A percentile compares a stretch with the other conserved stretches of the same genome.
Conservation (phyloP, 2,329 filamentous ascomycete genomes). For the Diaporthe ampelina region DNA sequence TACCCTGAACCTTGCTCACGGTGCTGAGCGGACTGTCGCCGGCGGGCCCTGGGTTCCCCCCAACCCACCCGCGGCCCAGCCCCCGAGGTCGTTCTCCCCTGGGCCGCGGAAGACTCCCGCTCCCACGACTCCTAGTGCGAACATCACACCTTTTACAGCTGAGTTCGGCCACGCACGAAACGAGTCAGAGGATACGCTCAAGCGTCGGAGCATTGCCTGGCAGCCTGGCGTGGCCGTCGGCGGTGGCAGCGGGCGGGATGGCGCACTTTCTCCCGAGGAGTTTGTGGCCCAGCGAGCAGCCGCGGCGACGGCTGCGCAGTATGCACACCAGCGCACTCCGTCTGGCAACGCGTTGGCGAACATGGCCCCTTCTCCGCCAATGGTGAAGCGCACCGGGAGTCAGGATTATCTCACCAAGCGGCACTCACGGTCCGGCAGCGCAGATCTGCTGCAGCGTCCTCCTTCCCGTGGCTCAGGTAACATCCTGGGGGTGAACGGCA, state of each 20-base stretch:
- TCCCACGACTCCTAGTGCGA: conserved; percentile 42
- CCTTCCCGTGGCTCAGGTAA: conserved; percentile 71
- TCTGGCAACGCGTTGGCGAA: conserved; percentile 64
- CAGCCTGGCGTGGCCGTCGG: conserved; percentile 75
- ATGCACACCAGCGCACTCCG: conserved; percentile 71
- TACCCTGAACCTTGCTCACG: conserved; percentile 70
- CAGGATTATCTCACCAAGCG: conserved; percentile 55
- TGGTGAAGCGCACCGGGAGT: conserved; percentile 55
- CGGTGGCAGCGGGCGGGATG: conserved; percentile 62
- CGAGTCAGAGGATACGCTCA: conserved; percentile 64
- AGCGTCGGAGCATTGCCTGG: conserved; percentile 80
- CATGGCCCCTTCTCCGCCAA: conserved; percentile 59
- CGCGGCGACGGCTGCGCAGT: conserved; percentile 66
- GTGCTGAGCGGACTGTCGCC: conserved; percentile 27
- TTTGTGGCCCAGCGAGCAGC: conserved; percentile 85
- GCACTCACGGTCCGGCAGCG: conserved; percentile 63
- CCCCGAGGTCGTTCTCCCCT: conserved; percentile 52
- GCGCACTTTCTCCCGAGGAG: conserved; percentile 79
- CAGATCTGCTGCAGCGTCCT: conserved; percentile 64
- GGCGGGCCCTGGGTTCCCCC: conserved; percentile 42
- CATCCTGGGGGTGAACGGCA: conserved; percentile 63
- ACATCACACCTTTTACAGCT: conserved; percentile 41
- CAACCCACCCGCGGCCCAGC: conserved; percentile 43
- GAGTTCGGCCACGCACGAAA: conserved; percentile 59
- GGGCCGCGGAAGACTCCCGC: conserved; percentile 43